Base-by-base conservation (phyloP, 1,139 yeast genomes). In the Yamadazyma spencermartinsiae region DNA sequence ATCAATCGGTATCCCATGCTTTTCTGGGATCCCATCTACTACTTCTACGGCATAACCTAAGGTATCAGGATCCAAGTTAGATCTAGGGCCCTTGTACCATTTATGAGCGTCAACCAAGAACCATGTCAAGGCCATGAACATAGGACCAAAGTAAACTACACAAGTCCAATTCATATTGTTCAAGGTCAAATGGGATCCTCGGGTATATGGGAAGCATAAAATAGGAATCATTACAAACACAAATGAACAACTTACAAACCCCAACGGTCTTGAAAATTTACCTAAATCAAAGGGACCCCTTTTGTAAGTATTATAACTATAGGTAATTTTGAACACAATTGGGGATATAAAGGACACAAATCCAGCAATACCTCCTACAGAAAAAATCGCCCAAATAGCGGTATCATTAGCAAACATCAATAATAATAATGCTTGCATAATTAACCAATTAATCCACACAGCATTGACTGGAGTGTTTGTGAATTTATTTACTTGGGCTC, bases 211-310 rank as follows among this genome's bases (percentile, higher is more conserved):
- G 74, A 81, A 76, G 54, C 84, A 78, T 51, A 82, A 68, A 40
- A 82, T 74, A 27, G 86, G 86, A 40, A 79, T 69, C 81, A 82
- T 81, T 27, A 80, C 61, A 1, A 63, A 40, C 3, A 82, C 86
- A 54, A 72, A 76, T 2, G 74, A 63, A 36, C 45, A 49, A 8
- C 55, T 45, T 8, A 50, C 31, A 20, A 39, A 38, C 24, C 79
- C 80, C 17, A 74, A 66, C n/a, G 76, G 73, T 11, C 62, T 54
- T 1, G 86, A 76, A 46, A 56, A 67, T 37, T 52, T 60, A 28
- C 90, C 90, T 39, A 83, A 63, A 52, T 76, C 66, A 82, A 86
- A 81, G 2, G 89, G 89, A 3, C 89, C 90, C 6, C 77, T 76
- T 43, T 65, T 62, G 61, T 82, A 83, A 3, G 68, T 62, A 13